phyloP scores from a whole-genome alignment of 2,329 filamentous ascomycete genomes.

The Hypomyces rosellus region DNA sequence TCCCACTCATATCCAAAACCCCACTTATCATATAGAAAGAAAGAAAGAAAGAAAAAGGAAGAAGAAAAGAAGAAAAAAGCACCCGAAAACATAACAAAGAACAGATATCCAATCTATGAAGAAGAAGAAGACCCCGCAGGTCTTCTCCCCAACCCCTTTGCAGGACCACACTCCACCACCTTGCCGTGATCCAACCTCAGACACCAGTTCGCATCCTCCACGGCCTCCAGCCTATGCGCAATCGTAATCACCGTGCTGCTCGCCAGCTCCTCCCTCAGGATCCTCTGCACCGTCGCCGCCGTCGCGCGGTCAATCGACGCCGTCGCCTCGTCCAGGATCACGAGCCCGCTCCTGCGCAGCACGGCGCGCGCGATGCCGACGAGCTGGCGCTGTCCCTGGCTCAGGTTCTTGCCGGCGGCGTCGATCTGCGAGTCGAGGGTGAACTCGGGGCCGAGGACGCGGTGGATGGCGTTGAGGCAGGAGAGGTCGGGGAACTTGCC shows the following conservation, averaged over 20 bases:
- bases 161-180: slow-evolving; percentile 44
- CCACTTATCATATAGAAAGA: no score
- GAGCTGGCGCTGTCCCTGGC: slow-evolving; percentile 57
- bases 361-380: slow-evolving; percentile 55
- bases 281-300: slow-evolving; percentile 50
- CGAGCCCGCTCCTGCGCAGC: slow-evolving; percentile 52
- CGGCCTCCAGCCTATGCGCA: slow-evolving; percentile 58
- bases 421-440: slow-evolving; percentile 47
- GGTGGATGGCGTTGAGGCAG: slow-evolving; percentile 46
- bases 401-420: slow-evolving; percentile 54
- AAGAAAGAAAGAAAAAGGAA: no score
- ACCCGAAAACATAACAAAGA: no score
- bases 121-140: neutral
- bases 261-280: slow-evolving; percentile 48
- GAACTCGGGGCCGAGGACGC: slow-evolving; percentile 51
- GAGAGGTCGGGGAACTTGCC: slow-evolving; percentile 48
- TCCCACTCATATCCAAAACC: neutral
- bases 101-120: neutral
- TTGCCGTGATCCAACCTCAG: slow-evolving; percentile 46
- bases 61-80: no score
- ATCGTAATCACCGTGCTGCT: slow-evolving; percentile 59
- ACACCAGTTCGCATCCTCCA: slow-evolving; percentile 51
- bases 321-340: slow-evolving; percentile 60
- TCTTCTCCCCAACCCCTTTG: slow-evolving; percentile 13
- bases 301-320: slow-evolving; percentile 56